Percentiles rank a stretch among this genome's conserved stretches.
Evolutionary conservation across 2,329 filamentous ascomycete genomes (phyloP).

Genomic region (Fusarium nematophilum): DNA sequence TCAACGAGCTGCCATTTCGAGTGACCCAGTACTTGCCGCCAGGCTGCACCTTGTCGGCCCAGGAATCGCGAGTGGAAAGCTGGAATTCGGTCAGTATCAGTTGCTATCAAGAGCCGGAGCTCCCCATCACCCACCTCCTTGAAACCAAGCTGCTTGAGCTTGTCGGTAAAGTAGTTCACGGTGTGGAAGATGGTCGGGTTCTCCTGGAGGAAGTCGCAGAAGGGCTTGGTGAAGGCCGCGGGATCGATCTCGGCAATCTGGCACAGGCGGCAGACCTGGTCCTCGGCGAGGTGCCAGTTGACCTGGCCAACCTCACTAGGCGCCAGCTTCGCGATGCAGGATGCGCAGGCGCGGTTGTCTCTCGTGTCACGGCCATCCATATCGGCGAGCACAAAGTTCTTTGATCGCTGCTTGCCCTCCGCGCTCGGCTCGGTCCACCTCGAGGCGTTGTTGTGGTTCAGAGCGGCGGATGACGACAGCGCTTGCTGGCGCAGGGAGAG

Average conservation of each 20-base stretch:
- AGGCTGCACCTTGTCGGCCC: conserved; percentile 76
- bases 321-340: conserved; percentile 51
- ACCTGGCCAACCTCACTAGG: conserved; percentile 45
- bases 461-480: conserved; percentile 41
- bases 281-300: conserved; percentile 45
- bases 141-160: conserved; percentile 79
- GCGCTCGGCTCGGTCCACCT: conserved; percentile 38
- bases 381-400: conserved; percentile 62
- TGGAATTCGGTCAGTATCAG: conserved; percentile 47
- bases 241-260: conserved; percentile 57
- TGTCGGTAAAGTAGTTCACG: conserved; percentile 80
- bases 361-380: conserved; percentile 51
- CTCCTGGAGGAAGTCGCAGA: conserved; percentile 85
- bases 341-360: conserved; percentile 53
- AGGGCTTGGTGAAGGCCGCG: conserved; percentile 82
- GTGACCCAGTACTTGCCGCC: conserved; percentile 92
- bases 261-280: conserved; percentile 51
- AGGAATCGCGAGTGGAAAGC: conserved; percentile 83
- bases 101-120: not conserved
- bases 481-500: conserved; percentile 58
- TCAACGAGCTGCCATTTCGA: conserved; percentile 86
- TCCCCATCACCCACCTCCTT: conserved; percentile 63
- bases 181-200: conserved; percentile 96
- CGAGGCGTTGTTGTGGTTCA: conserved; percentile 45
- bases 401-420: conserved; percentile 32